These are phyloP conservation scores for Aegilops sharonensis DNA, from an alignment of 176 grass and related monocot genomes.

Conservation along the genomic window DNA sequence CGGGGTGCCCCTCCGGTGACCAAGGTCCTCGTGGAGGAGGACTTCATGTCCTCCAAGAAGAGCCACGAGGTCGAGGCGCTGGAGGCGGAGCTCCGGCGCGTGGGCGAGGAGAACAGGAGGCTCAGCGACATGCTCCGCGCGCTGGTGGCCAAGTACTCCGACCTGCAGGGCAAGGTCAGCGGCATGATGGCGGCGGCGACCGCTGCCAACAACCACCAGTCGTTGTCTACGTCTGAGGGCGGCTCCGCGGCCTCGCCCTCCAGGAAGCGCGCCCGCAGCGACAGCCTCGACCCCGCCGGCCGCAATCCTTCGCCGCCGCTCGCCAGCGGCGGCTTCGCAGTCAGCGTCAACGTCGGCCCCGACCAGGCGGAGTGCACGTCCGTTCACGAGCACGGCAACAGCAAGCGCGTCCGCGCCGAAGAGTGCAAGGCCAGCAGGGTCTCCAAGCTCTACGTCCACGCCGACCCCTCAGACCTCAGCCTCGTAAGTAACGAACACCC, in stretches of 20 bases:
- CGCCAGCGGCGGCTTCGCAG: not conserved
- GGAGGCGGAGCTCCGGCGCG: slow-evolving; percentile 49
- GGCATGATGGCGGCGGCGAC: slow-evolving; percentile 23
- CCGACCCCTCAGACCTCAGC: slow-evolving; percentile 60
- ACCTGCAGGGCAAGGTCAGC: slow-evolving; percentile 45
- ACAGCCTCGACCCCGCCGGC: slow-evolving; percentile 42
- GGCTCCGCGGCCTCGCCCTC: slow-evolving; percentile 48
- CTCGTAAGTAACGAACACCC: slow-evolving; percentile 49
- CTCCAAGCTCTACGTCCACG: slow-evolving; percentile 44
- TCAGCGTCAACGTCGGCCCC: not conserved
- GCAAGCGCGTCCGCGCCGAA: slow-evolving; percentile 41
- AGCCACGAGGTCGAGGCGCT: slow-evolving; percentile 41
- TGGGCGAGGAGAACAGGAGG: slow-evolving; percentile 64
- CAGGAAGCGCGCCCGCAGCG: slow-evolving; percentile 51
- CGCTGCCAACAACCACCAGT: not conserved
- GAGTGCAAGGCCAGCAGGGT: slow-evolving; percentile 49
- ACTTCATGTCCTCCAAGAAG: slow-evolving; percentile 50
- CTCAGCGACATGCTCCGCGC: slow-evolving; percentile 55
- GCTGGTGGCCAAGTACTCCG: slow-evolving; percentile 53
- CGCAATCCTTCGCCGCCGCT: slow-evolving; percentile 18
- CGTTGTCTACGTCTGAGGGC: slow-evolving; percentile 27
- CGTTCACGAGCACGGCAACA: slow-evolving; percentile 14
- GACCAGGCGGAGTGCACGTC: slow-evolving; percentile 50
- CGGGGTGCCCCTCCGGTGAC: not conserved
- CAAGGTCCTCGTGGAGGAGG: slow-evolving; percentile 43